Evolutionary conservation across 202 grass and related monocot species (phyloP), one percentile per base, ranked within the genome.

Genomic region (Digitaria exilis): DNA sequence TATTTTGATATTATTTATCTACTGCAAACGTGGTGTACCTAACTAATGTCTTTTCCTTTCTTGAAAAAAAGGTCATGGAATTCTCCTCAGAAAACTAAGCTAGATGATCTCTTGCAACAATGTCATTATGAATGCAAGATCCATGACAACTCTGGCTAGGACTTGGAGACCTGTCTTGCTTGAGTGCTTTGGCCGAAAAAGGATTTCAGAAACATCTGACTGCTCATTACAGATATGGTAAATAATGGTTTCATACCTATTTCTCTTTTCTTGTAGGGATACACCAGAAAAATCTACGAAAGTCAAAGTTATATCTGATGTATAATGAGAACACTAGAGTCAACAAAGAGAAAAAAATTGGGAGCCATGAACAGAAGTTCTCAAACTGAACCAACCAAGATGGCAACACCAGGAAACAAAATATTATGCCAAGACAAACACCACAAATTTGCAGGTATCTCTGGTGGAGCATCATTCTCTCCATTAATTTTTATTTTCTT

Each of bases 261-360:
- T 41, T 81, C 2, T 49, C 69, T 34, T 78, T 66, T 75, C 77
- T 60, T 56, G 49, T 70, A 52, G 42, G 25, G 24, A 70, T 39
- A 39, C 14, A 3, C 17, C 24, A 1, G 69, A 79, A 65, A 13
- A 54, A 59, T 7, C 12, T 37, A 69, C 24, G 17, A 0, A 69
- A 11, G 7, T 37, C 29, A 59, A 68, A 44, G 30, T 16, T 34
- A 46, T 70, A 21, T 44, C 32, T 16, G 30, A 31, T 68, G 29
- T 26, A 56, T 51, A 30, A 56, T 79, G 56, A 14, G 52, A 12
- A 39, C 1, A 60, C 51, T 37, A 67, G 32, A 69, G 42, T 61
- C 42, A 76, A 69, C 30, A 7, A 69, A 32, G 22, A 46, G 22
- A 78, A 3, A 66, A 76, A 52, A 22, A 65, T 16, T n/a, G 67